Percentiles rank a stretch among this genome's conserved stretches.
Conservation (phyloP, 169 alveolate genomes). For the Theileria annulata region DNA sequence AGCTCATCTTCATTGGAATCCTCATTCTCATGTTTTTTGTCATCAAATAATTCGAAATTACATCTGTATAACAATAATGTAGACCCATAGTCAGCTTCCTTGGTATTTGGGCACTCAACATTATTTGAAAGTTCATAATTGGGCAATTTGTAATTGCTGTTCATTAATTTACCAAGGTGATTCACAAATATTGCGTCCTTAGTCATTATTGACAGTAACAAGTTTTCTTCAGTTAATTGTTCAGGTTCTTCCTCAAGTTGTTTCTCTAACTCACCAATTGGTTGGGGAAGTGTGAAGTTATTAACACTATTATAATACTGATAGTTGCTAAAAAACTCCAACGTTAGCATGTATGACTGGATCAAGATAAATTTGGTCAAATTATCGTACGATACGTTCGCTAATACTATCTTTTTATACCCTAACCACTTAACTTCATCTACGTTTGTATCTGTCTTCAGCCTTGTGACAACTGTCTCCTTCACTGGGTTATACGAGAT, state of each 20-base stretch:
- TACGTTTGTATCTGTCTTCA: neutral
- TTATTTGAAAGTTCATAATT: neutral
- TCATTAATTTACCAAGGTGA: neutral
- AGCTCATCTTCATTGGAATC: neutral
- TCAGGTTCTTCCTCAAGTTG: neutral
- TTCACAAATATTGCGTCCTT: neutral
- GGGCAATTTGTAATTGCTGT: neutral
- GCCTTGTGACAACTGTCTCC: neutral
- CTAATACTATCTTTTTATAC: neutral
- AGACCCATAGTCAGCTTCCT: neutral
- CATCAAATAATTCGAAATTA: neutral
- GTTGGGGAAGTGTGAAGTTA: neutral
- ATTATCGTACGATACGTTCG: neutral
- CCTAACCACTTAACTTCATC: neutral
- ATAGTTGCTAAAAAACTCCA: neutral
- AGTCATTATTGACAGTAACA: neutral
- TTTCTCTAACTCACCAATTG: neutral
- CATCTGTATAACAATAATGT: neutral
- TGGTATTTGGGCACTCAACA: neutral
- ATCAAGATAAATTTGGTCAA: neutral
- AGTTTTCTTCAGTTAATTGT: neutral
- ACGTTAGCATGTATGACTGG: neutral
- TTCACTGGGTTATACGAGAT: neutral
- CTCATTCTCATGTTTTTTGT: neutral
- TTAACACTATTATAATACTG: neutral